Evolutionary conservation across 2,329 filamentous ascomycete genomes (phyloP).

Genomic region (Trichoderma sp.): DNA sequence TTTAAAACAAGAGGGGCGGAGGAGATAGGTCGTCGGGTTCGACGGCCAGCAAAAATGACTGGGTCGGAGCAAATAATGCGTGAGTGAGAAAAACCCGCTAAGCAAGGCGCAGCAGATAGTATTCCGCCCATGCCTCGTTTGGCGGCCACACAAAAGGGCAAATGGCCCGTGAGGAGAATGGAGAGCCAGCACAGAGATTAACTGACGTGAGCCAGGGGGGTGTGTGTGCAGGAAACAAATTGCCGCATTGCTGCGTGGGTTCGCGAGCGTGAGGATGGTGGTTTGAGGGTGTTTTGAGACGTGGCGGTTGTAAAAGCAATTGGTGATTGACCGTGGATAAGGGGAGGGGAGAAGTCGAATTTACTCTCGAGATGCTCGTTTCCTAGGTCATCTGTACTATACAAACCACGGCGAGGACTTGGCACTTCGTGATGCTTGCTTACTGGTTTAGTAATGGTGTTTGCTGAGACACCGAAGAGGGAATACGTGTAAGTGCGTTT

Average conservation of each 20-base stretch:
- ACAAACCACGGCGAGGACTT: not conserved
- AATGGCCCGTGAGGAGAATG: not conserved
- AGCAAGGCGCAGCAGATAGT: constrained; percentile 10
- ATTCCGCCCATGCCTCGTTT: not conserved
- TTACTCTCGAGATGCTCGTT: not conserved
- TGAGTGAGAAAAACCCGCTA: not conserved
- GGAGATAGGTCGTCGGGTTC: not conserved
- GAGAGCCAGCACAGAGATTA: not conserved
- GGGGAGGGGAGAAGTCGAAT: not conserved
- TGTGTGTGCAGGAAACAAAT: not conserved
- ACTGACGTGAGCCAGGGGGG: not conserved
- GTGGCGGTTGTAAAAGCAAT: not conserved
- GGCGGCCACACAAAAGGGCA: not conserved
- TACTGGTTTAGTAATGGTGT: not conserved
- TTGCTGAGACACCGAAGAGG: not conserved
- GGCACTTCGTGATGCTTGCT: not conserved
- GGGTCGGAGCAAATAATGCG: not conserved
- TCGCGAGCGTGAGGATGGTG: not conserved
- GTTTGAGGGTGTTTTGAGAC: not conserved
- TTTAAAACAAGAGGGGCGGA: not conserved
- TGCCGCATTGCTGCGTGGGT: not conserved
- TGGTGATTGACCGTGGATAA: not conserved
- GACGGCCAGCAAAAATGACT: not conserved
- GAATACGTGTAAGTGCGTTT: not conserved
- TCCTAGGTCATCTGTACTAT: not conserved